Percentiles rank a stretch among this genome's conserved stretches.
Conservation (phyloP, 331 rosid genomes). For the Quercus phellos region DNA sequence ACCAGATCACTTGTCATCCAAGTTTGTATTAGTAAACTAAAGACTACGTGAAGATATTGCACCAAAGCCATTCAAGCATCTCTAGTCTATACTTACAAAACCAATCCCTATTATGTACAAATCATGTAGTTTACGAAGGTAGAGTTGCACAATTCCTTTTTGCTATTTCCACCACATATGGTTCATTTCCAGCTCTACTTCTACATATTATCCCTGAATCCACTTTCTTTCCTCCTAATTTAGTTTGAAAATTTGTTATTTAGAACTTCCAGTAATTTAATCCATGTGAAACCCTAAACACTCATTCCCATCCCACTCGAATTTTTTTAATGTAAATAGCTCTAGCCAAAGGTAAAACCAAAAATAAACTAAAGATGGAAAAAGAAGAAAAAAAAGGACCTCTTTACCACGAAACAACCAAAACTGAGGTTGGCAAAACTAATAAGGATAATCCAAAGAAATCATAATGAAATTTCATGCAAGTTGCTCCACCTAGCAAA, state of each 20-base stretch:
- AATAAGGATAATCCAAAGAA: slow-evolving; percentile 38
- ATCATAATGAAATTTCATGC: slow-evolving; percentile 43
- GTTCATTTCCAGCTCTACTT: not conserved
- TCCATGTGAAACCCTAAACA: not conserved
- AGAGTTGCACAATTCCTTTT: not conserved
- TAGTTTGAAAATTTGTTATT: not conserved
- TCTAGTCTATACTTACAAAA: too few species aligned
- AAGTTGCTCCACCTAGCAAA: slow-evolving; percentile 47
- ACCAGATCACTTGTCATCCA: too few species aligned
- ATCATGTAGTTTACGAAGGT: too few species aligned
- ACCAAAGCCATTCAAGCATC: too few species aligned
- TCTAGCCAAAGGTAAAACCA: not conserved
- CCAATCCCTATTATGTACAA: too few species aligned
- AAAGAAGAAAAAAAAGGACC: not conserved
- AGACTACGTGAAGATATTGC: too few species aligned
- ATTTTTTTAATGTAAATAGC: too few species aligned
- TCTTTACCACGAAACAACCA: slow-evolving; percentile 28
- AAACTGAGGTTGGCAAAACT: slow-evolving; percentile 54
- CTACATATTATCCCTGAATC: not conserved
- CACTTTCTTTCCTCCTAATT: not conserved
- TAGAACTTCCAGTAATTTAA: not conserved
- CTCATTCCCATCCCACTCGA: not conserved
- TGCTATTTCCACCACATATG: not conserved
- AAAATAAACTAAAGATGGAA: not conserved
- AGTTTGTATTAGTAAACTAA: too few species aligned